phyloP scores from a whole-genome alignment of 768 basidiomycete genomes.

The Serendipita indica region DNA sequence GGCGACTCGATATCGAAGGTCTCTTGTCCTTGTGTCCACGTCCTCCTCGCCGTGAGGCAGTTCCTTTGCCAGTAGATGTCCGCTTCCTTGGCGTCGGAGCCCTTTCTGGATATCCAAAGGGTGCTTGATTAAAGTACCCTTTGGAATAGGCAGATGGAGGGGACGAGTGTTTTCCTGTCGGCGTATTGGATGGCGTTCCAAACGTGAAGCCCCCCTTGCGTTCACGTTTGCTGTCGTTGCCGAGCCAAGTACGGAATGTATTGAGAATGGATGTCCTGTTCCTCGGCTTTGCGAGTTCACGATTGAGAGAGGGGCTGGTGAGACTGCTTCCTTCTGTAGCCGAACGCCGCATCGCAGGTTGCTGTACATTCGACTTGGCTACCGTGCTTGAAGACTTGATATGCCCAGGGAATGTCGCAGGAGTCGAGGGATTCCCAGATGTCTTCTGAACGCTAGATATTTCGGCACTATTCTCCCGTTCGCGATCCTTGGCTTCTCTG shows the following conservation, averaged over 20 bases:
- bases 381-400: constrained; percentile 37
- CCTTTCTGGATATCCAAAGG: constrained; percentile 18
- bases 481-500: constrained; percentile 20
- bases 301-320: constrained; percentile 9
- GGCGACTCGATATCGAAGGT: constrained; percentile 61
- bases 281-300: constrained; percentile 26
- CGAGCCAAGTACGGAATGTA: constrained; percentile 82
- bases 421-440: constrained; percentile 29
- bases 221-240: constrained; percentile 81
- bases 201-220: constrained; percentile 33
- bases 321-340: background rate
- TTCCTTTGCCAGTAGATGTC: constrained; percentile 13
- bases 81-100: constrained; percentile 14
- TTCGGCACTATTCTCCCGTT: constrained; percentile 33
- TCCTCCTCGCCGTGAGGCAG: constrained; percentile 21
- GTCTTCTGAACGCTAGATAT: constrained; percentile 30
- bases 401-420: constrained; percentile 38
- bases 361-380: no score
- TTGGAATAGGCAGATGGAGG: background rate
- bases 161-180: background rate
- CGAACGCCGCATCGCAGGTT: constrained; percentile 22
- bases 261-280: constrained; percentile 70
- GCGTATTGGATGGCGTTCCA: constrained; percentile 7
- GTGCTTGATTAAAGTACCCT: constrained; percentile 13
- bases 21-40: constrained; percentile 36